Conservation (phyloP, 441 rosid genomes). For the Populus hybrid region DNA sequence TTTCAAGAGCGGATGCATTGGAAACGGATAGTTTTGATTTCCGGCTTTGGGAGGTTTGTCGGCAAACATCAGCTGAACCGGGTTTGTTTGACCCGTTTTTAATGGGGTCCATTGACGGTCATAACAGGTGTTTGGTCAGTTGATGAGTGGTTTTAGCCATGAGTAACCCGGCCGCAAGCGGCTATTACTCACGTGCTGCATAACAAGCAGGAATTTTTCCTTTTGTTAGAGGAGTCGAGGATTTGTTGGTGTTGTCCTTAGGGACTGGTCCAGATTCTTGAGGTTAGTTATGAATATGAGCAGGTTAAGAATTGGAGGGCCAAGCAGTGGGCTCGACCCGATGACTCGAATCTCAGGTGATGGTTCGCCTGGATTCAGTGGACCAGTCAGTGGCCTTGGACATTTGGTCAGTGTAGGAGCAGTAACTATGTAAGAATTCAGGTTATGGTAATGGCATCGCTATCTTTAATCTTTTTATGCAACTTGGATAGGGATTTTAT, state of each 20-base stretch:
- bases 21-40: conserved; percentile 84
- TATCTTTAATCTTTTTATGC: not conserved
- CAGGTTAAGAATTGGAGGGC: conserved; percentile 70
- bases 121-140: conserved; percentile 74
- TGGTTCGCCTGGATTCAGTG: conserved; percentile 78
- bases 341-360: conserved; percentile 79
- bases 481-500: not conserved
- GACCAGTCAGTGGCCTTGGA: conserved; percentile 98
- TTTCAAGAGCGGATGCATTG: conserved; percentile 92
- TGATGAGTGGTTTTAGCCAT: conserved; percentile 78
- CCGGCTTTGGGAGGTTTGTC: conserved; percentile 82
- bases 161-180: conserved; percentile 89
- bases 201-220: conserved; percentile 96
- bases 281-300: conserved; percentile 63
- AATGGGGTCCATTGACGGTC: conserved; percentile 70
- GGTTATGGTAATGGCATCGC: conserved; percentile 38
- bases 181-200: conserved; percentile 96
- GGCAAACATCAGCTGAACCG: conserved; percentile 92
- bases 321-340: conserved; percentile 89
- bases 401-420: conserved; percentile 73
- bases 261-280: conserved; percentile 87
- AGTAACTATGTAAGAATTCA: conserved; percentile 82
- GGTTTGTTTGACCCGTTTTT: conserved; percentile 62
- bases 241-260: conserved; percentile 71
- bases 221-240: conserved; percentile 90